These are phyloP conservation scores for Bathelium albidoporum DNA, from an alignment of 495 filamentous ascomycete genomes.

Conservation along the genomic window DNA sequence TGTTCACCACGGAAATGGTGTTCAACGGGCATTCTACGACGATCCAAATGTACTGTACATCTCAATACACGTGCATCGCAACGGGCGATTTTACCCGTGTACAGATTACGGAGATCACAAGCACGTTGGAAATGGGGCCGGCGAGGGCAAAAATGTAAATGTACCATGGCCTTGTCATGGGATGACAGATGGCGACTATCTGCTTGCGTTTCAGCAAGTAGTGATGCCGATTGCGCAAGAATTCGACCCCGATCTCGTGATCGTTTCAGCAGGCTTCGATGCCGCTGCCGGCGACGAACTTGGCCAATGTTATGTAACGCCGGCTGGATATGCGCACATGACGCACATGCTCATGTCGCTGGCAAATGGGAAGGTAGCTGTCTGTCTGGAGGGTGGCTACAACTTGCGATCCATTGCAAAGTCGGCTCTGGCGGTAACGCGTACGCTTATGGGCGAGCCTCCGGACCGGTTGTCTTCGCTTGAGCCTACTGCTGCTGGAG, in stretches of 20 bases:
- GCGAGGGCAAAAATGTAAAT: slow-evolving; percentile 84
- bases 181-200: slow-evolving; percentile 95
- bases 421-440: slow-evolving; percentile 82
- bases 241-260: slow-evolving; percentile 89
- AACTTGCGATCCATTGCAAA: slow-evolving; percentile 85
- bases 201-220: slow-evolving; percentile 88
- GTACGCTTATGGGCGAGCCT: slow-evolving; percentile 88
- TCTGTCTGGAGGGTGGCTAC: slow-evolving; percentile 91
- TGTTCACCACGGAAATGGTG: slow-evolving; percentile 80
- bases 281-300: slow-evolving; percentile 87
- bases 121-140: slow-evolving; percentile 62
- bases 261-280: slow-evolving; percentile 92
- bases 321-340: slow-evolving; percentile 92
- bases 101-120: slow-evolving; percentile 62
- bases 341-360: slow-evolving; percentile 97
- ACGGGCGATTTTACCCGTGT: slow-evolving; percentile 79
- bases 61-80: slow-evolving; percentile 80
- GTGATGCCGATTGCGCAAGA: slow-evolving; percentile 95
- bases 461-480: slow-evolving; percentile 58
- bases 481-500: slow-evolving; percentile 35
- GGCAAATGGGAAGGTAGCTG: slow-evolving; percentile 80
- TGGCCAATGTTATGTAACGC: slow-evolving; percentile 83
- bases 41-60: slow-evolving; percentile 95
- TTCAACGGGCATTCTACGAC: slow-evolving; percentile 91
- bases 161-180: slow-evolving; percentile 81